Evolutionary conservation across 805 yeast genomes (phyloP).

Genomic region (Cyberlindnera saturnus): DNA sequence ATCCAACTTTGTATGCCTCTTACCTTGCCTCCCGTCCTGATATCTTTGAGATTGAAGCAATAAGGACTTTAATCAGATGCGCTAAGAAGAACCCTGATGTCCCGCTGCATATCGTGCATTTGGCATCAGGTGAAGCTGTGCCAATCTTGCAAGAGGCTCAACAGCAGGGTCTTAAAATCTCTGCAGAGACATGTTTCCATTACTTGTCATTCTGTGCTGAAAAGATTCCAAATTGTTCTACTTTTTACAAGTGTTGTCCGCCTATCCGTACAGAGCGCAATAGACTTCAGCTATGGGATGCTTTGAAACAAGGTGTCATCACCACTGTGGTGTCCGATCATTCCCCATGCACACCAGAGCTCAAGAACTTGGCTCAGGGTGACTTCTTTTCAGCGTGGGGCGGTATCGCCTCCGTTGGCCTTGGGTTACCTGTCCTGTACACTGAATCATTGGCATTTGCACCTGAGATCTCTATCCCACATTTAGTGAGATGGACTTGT

Average conservation of each 20-base stretch:
- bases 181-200: slow-evolving; percentile 95
- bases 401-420: slow-evolving; percentile 88
- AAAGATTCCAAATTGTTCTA: slow-evolving; percentile 65
- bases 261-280: slow-evolving; percentile 80
- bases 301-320: slow-evolving; percentile 56
- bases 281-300: slow-evolving; percentile 71
- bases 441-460: slow-evolving; percentile 60
- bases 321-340: slow-evolving; percentile 91
- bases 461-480: slow-evolving; percentile 47
- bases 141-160: slow-evolving; percentile 69
- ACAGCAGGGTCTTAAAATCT: slow-evolving; percentile 47
- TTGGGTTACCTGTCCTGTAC: slow-evolving; percentile 77
- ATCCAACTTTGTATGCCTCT: slow-evolving; percentile 23
- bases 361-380: slow-evolving; percentile 75
- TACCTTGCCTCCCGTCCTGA: slow-evolving; percentile 75
- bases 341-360: slow-evolving; percentile 91
- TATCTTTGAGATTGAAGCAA: slow-evolving; percentile 79
- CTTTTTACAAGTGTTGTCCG: slow-evolving; percentile 91
- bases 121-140: slow-evolving; percentile 79
- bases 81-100: slow-evolving; percentile 51
- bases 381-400: slow-evolving; percentile 96
- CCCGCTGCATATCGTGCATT: slow-evolving; percentile 83
- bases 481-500: slow-evolving; percentile 76
- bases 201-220: slow-evolving; percentile 77
- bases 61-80: slow-evolving; percentile 61